phyloP scores from a whole-genome alignment of 768 basidiomycete genomes.

The Macrolepiota fuliginosa region DNA sequence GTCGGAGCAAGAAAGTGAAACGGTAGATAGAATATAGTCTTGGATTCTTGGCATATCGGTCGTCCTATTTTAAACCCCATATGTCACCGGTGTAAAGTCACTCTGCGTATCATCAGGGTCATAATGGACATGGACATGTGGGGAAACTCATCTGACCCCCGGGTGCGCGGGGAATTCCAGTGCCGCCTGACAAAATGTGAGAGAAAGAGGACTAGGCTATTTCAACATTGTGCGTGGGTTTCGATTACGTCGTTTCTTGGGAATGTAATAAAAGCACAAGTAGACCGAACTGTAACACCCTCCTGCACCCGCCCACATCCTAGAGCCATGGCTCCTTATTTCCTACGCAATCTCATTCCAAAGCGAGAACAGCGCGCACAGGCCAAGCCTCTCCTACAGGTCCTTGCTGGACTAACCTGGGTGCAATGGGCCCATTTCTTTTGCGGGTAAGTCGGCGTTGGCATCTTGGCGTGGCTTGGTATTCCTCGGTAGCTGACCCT shows the following conservation, averaged over 20 bases:
- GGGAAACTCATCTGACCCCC: not conserved
- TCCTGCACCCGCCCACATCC: not conserved
- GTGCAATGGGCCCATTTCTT: slow-evolving; percentile 60
- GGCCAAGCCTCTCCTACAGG: slow-evolving; percentile 40
- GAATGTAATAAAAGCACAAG: not conserved
- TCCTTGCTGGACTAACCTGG: slow-evolving; percentile 42
- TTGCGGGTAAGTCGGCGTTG: slow-evolving; percentile 45
- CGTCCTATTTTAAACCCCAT: not conserved
- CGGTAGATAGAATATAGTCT: slow-evolving; percentile 21
- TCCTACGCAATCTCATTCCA: slow-evolving; percentile 48
- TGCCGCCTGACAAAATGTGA: not conserved
- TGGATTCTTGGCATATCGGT: not conserved
- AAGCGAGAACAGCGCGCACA: slow-evolving; percentile 37
- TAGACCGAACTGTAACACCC: not conserved
- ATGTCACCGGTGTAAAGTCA: not conserved
- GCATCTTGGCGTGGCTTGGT: not conserved
- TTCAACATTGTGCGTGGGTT: not conserved
- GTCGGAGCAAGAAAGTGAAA: slow-evolving; percentile 47
- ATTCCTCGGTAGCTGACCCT: not conserved
- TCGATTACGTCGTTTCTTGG: not conserved
- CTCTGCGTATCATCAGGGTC: not conserved
- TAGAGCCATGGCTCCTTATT: slow-evolving; percentile 45
- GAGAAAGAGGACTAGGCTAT: not conserved
- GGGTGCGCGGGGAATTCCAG: not conserved
- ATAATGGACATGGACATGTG: not conserved